Percentiles rank a stretch among this genome's conserved stretches.
Evolutionary conservation across 225 moss, liverwort and hornwort species (phyloP).

Genomic region (Antitrichia curtipendula): DNA sequence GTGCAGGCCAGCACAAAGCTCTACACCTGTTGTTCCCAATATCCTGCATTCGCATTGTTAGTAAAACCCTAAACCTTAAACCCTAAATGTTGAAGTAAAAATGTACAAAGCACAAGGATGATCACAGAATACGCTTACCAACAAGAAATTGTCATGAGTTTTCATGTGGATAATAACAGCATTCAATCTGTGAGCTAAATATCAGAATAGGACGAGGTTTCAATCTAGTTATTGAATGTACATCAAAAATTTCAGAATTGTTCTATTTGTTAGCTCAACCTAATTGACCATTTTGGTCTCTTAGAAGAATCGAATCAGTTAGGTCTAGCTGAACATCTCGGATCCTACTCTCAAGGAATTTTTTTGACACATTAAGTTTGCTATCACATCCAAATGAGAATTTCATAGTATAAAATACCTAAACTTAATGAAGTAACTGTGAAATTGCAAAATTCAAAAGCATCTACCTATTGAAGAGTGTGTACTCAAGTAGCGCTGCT

Average conservation of each 20-base stretch:
- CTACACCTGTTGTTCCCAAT: slow-evolving; percentile 83
- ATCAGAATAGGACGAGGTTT: neutral
- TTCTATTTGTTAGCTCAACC: neutral
- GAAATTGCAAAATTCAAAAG: neutral
- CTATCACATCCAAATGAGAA: neutral
- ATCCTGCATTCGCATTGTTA: slow-evolving; percentile 44
- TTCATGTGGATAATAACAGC: neutral
- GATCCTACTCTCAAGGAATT: neutral
- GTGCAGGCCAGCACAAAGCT: slow-evolving; percentile 80
- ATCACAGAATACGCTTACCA: neutral
- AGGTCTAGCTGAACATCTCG: neutral
- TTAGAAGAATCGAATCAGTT: neutral
- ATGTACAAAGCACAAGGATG: neutral
- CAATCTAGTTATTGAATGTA: neutral
- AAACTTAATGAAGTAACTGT: neutral
- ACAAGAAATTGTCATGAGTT: neutral
- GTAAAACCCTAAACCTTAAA: neutral
- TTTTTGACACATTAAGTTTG: neutral
- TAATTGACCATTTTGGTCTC: neutral
- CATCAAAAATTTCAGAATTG: neutral
- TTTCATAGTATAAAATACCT: neutral
- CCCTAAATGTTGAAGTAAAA: neutral
- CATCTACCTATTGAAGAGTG: neutral
- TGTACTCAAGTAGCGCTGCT: neutral
- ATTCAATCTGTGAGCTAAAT: neutral